These are phyloP conservation scores for Coemansia interrupta DNA, from an alignment of 192 early-diverging fungal genomes.

Conservation along the genomic window DNA sequence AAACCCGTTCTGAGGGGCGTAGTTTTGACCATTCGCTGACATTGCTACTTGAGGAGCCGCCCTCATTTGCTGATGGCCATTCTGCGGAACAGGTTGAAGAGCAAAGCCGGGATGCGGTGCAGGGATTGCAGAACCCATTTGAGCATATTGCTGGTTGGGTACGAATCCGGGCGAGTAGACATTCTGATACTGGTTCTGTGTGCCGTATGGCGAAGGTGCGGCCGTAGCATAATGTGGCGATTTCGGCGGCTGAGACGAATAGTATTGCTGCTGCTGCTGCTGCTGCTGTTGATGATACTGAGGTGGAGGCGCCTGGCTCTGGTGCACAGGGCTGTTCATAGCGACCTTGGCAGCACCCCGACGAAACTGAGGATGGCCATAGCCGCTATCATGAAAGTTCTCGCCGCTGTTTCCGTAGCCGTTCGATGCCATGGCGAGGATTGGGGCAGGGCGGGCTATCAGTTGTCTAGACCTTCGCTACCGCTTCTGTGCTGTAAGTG, in stretches of 20 bases:
- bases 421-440: slow-evolving; percentile 5
- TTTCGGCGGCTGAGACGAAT: slow-evolving; percentile 5
- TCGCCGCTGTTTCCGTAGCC: slow-evolving; percentile 6
- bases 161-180: slow-evolving; percentile 6
- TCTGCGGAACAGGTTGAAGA: slow-evolving; percentile 12
- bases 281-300: slow-evolving; percentile 12
- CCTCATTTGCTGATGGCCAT: not conserved
- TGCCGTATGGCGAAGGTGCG: slow-evolving; percentile 3
- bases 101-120: slow-evolving; percentile 20
- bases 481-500: no score
- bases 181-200: slow-evolving; percentile 13
- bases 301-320: not conserved
- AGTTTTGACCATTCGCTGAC: not conserved
- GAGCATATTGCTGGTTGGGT: slow-evolving; percentile 3
- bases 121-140: slow-evolving; percentile 28
- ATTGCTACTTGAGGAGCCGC: not conserved
- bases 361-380: slow-evolving; percentile 29
- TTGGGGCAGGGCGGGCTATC: not conserved
- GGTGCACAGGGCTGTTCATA: slow-evolving; percentile 7
- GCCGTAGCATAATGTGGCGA: slow-evolving; percentile 1
- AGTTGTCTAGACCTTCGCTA: not conserved
- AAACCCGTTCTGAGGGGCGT: not conserved
- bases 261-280: slow-evolving; percentile 21
- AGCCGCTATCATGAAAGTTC: slow-evolving; percentile 16
- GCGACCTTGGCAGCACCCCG: slow-evolving; percentile 32